Evolutionary conservation across 495 filamentous ascomycete genomes (phyloP).

Genomic region (Penicillium lagena): DNA sequence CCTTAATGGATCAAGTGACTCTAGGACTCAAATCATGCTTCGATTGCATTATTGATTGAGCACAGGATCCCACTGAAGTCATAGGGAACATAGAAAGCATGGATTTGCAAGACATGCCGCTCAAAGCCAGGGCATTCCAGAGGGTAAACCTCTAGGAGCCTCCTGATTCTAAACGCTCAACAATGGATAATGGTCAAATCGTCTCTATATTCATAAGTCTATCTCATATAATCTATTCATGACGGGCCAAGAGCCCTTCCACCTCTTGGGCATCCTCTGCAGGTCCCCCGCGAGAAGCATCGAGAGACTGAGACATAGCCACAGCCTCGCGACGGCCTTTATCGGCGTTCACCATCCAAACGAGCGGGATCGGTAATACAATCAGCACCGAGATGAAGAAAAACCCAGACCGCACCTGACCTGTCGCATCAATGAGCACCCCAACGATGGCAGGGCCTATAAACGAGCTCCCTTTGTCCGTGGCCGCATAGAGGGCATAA

Average conservation of each 20-base stretch:
- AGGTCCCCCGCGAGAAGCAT: constrained; percentile 15
- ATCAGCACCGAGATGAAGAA: constrained; percentile 80
- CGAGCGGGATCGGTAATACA: constrained; percentile 66
- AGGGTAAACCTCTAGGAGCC: too few relatives aligned
- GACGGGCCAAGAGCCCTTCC: constrained; percentile 21
- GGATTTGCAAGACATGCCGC: too few relatives aligned
- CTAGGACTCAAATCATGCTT: too few relatives aligned
- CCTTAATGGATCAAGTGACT: too few relatives aligned
- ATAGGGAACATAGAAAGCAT: too few relatives aligned
- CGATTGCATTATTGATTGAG: too few relatives aligned
- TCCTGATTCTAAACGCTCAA: too few relatives aligned
- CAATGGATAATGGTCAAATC: too few relatives aligned
- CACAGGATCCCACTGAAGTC: too few relatives aligned
- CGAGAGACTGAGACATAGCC: constrained; percentile 56
- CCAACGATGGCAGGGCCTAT: constrained; percentile 88
- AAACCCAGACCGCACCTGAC: constrained; percentile 80
- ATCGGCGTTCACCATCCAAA: constrained; percentile 75
- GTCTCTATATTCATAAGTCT: too few relatives aligned
- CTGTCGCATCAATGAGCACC: constrained; percentile 70
- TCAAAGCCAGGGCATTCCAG: too few relatives aligned
- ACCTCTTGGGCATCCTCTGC: constrained; percentile 18
- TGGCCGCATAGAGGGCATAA: constrained; percentile 88
- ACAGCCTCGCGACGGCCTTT: constrained; percentile 65
- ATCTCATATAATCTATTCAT: neutral
- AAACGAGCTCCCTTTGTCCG: constrained; percentile 84